Evolutionary conservation across 1,139 yeast genomes (phyloP).

Genomic region (Zygosaccharomyces pseudobailii): DNA sequence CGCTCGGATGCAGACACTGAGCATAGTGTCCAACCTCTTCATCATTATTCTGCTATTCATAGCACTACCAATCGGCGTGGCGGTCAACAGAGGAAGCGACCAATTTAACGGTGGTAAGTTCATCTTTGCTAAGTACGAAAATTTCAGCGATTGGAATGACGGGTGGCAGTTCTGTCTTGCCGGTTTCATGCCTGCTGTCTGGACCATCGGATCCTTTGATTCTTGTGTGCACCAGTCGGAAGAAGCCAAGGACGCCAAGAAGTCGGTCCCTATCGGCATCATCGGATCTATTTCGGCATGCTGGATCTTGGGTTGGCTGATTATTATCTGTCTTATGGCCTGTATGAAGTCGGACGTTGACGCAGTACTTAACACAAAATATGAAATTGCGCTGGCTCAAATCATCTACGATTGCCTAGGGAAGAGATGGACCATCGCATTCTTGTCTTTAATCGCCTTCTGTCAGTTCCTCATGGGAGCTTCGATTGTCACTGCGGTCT

Average conservation of each 20-base stretch:
- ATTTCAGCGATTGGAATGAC: slow-evolving; percentile 52
- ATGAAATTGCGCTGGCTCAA: slow-evolving; percentile 64
- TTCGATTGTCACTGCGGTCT: slow-evolving; percentile 48
- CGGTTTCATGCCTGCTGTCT: slow-evolving; percentile 54
- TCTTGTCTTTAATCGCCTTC: slow-evolving; percentile 54
- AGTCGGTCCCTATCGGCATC: slow-evolving; percentile 64
- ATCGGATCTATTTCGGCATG: slow-evolving; percentile 52
- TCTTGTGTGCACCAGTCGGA: slow-evolving; percentile 71
- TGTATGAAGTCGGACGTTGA: slow-evolving; percentile 51
- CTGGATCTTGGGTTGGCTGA: slow-evolving; percentile 56
- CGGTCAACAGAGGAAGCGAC: slow-evolving; percentile 25
- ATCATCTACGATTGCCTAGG: slow-evolving; percentile 62
- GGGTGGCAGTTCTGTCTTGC: slow-evolving; percentile 55
- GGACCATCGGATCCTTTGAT: slow-evolving; percentile 71
- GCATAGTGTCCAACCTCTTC: slow-evolving; percentile 52
- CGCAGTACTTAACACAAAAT: slow-evolving; percentile 40
- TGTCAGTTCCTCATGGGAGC: slow-evolving; percentile 68
- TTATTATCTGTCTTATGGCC: slow-evolving; percentile 51
- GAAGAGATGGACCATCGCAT: slow-evolving; percentile 62
- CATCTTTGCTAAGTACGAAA: slow-evolving; percentile 54
- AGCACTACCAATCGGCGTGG: slow-evolving; percentile 59
- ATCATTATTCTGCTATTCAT: slow-evolving; percentile 54
- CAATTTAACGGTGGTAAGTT: slow-evolving; percentile 40
- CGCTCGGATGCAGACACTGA: slow-evolving; percentile 55
- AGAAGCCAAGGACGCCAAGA: slow-evolving; percentile 62